Conservation (phyloP, 2,329 filamentous ascomycete genomes). For the Ophiosphaerella narmari region DNA sequence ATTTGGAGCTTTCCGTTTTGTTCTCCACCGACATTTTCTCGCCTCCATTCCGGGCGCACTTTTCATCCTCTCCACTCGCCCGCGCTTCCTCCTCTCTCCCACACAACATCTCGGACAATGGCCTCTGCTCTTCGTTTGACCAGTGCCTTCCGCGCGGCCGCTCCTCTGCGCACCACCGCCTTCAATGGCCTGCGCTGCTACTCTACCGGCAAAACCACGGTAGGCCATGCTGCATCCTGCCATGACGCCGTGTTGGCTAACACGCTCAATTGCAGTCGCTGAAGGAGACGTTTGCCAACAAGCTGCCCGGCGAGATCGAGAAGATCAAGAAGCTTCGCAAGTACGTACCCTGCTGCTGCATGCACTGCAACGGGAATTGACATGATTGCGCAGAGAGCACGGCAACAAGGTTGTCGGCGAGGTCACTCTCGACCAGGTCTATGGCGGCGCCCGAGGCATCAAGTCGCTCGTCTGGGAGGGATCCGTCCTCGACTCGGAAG, state of each 20-base stretch:
- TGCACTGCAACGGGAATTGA: constrained; percentile 25
- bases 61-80: constrained; percentile 35
- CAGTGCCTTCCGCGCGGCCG: constrained; percentile 76
- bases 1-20: constrained; percentile 8
- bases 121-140: constrained; percentile 81
- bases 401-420: constrained; percentile 95
- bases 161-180: constrained; percentile 68
- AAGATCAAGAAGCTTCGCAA: constrained; percentile 99
- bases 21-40: constrained; percentile 35
- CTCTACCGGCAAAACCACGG: constrained; percentile 84
- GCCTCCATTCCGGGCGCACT: constrained; percentile 21
- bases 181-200: constrained; percentile 89
- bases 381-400: constrained; percentile 70
- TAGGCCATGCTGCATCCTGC: constrained; percentile 46
- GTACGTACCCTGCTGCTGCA: constrained; percentile 55
- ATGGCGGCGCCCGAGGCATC: constrained; percentile 98
- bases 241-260: constrained; percentile 28
- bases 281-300: constrained; percentile 97
- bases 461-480: constrained; percentile 96
- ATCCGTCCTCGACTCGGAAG: constrained; percentile 96
- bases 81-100: constrained; percentile 44
- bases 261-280: constrained; percentile 68
- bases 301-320: constrained; percentile 94
- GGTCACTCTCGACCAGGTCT: constrained; percentile 99
- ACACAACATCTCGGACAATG: constrained; percentile 63